Percentiles rank a stretch among this genome's conserved stretches.
Conservation (phyloP, 2,329 filamentous ascomycete species). For the Pseudogymnoascus sp. region DNA sequence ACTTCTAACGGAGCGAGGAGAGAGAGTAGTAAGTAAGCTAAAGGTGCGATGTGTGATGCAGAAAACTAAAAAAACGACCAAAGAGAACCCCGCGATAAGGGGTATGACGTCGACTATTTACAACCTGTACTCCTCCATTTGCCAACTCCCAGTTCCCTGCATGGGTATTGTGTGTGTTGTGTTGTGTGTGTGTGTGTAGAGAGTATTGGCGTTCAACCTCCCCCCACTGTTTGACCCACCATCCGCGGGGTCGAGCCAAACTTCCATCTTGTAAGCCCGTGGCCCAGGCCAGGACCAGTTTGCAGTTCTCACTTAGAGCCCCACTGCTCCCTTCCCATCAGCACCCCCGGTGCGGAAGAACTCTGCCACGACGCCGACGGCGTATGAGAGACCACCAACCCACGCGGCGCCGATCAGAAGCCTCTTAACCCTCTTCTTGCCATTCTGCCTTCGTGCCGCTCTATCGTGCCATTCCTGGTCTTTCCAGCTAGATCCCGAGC, state of each 20-base stretch:
- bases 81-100: constrained; percentile 5
- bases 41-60: not conserved
- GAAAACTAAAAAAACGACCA: constrained; percentile 3
- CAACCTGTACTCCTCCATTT: not conserved
- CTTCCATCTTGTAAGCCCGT: not conserved
- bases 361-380: constrained; percentile 51
- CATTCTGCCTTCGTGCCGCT: constrained; percentile 31
- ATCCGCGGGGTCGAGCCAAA: constrained; percentile 1
- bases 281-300: not conserved
- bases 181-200: not conserved
- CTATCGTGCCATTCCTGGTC: constrained; percentile 20
- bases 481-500: constrained; percentile 28
- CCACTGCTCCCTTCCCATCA: constrained; percentile 33
- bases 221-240: not conserved
- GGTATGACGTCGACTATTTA: constrained; percentile 9
- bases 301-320: constrained; percentile 19
- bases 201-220: not conserved
- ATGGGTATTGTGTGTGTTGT: not conserved
- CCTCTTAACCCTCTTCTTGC: constrained; percentile 36
- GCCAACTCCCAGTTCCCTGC: not conserved
- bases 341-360: constrained; percentile 44
- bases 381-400: constrained; percentile 50
- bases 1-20: constrained; percentile 7
- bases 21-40: not conserved
- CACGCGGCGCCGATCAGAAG: constrained; percentile 47